phyloP scores from a whole-genome alignment of 306 rosid species.

The Cicer bijugum region DNA sequence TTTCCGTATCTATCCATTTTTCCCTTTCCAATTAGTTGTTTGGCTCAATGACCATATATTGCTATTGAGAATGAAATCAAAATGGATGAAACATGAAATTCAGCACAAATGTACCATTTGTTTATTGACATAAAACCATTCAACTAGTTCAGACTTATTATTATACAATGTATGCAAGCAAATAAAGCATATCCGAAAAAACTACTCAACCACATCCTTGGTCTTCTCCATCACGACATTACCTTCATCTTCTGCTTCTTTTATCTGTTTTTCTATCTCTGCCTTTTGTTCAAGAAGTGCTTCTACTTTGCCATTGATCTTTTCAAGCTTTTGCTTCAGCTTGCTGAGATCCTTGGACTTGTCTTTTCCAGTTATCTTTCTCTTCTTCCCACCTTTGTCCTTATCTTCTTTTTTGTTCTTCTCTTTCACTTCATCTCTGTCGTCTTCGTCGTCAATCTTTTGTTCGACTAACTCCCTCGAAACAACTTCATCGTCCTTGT shows the following conservation, averaged over 20 bases:
- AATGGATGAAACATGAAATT: conserved; percentile 3
- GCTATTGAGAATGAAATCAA: conserved; percentile 6
- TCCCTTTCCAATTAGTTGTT: background rate
- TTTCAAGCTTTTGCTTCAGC: conserved; percentile 65
- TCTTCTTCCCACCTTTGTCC: conserved; percentile 59
- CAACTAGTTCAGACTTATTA: background rate
- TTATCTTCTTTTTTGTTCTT: conserved; percentile 49
- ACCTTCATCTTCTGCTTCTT: conserved; percentile 53
- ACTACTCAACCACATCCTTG: conserved; percentile 36
- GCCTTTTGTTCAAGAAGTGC: conserved; percentile 54
- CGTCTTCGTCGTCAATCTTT: conserved; percentile 18
- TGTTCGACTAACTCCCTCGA: conserved; percentile 48
- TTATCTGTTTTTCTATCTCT: conserved; percentile 57
- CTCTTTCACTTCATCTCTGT: conserved; percentile 21
- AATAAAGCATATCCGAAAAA: background rate
- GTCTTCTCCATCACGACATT: conserved; percentile 35
- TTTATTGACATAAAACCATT: conserved; percentile 21
- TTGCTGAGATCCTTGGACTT: conserved; percentile 54
- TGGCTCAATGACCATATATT: background rate
- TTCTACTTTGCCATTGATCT: conserved; percentile 58
- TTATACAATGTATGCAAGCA: background rate
- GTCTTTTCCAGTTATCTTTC: conserved; percentile 52
- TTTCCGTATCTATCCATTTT: no score
- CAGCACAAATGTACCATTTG: background rate
- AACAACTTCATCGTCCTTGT: conserved; percentile 4